These are phyloP conservation scores for Paramarasmius palmivorus DNA, from an alignment of 1,284 basidiomycete species.

Conservation along the genomic window DNA sequence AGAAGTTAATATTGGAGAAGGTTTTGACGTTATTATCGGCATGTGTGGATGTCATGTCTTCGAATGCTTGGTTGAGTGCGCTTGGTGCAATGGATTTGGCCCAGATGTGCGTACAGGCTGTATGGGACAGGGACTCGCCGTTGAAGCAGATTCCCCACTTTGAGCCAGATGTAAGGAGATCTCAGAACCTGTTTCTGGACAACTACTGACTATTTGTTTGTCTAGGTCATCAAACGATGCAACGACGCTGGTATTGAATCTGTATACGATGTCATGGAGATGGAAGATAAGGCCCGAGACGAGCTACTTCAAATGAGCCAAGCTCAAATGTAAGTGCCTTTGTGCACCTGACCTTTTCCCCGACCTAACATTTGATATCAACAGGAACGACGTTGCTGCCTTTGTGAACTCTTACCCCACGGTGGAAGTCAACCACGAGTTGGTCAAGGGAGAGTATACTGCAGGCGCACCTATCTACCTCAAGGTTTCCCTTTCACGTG, in stretches of 20 bases:
- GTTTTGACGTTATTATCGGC: slow-evolving; percentile 89
- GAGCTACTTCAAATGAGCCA: slow-evolving; percentile 84
- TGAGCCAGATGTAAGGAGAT: slow-evolving; percentile 67
- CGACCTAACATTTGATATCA: slow-evolving; percentile 19
- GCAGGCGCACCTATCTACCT: slow-evolving; percentile 84
- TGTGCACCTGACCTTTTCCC: neutral
- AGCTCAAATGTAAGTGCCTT: slow-evolving; percentile 73
- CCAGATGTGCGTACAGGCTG: slow-evolving; percentile 99
- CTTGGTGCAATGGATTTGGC: slow-evolving; percentile 97
- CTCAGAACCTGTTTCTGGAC: neutral
- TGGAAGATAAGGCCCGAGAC: slow-evolving; percentile 89
- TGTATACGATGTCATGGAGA: slow-evolving; percentile 96
- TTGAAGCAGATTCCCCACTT: slow-evolving; percentile 97
- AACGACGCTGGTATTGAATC: slow-evolving; percentile 79
- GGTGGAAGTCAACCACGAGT: slow-evolving; percentile 82
- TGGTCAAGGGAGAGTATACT: slow-evolving; percentile 83
- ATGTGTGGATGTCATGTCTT: slow-evolving; percentile 97
- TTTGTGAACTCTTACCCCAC: slow-evolving; percentile 96
- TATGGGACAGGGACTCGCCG: slow-evolving; percentile 96
- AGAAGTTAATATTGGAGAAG: slow-evolving; percentile 84
- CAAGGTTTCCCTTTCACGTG: slow-evolving; percentile 78
- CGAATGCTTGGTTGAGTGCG: slow-evolving; percentile 93
- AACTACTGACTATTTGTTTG: neutral
- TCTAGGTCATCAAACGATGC: slow-evolving; percentile 81
- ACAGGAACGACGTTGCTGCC: slow-evolving; percentile 83